Base-by-base conservation (phyloP, 2,329 filamentous ascomycete genomes). In the Ascochyta koolunga region DNA sequence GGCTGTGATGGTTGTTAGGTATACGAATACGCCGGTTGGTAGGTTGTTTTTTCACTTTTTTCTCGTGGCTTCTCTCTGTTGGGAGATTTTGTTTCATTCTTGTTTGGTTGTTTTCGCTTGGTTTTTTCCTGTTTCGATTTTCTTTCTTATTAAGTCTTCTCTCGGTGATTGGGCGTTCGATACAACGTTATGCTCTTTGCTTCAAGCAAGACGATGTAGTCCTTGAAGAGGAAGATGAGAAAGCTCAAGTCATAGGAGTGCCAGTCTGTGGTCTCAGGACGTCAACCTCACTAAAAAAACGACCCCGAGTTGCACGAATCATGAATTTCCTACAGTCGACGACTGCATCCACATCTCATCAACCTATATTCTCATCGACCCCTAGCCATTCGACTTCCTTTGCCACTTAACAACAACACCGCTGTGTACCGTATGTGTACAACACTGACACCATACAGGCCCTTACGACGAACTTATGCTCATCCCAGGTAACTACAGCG, bases 401-500 rank as follows among this genome's bases (percentile, higher is more conserved):
- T 13, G 4, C 27, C 27, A 29, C 10, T 29, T 4, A 13, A 5
- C 11, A 11, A 29, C 11, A 13, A 13, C 11, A 29, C 11, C 11
- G 5, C 11, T 10, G 19, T 37, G 35, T 5, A 37, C 35, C 10
- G 1, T 22, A 19, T 5, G 4, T 37, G 2, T 8, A 25, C 19
- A 39, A 36, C 22, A n/a, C 57, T 35, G 21, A 57, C 16, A 35
- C 10, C 11, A 7, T 15, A 13, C 21, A 72, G 68, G 68, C 8
- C 48, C 67, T 2, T 74, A 73, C 41, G 69, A 72, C 46, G 70
- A 74, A 49, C 60, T 74, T 41, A 59, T 71, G 11, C 42, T 74
- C 43, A 57, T 71, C 8, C 69, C 69, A 1, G 69, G 70, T 16
- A 67, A 54, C 54, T 73, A 70, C 56, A 61, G 49, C 27, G 60